Conservation (phyloP, 1,284 basidiomycete genomes). For the Trichosporon inkin region DNA sequence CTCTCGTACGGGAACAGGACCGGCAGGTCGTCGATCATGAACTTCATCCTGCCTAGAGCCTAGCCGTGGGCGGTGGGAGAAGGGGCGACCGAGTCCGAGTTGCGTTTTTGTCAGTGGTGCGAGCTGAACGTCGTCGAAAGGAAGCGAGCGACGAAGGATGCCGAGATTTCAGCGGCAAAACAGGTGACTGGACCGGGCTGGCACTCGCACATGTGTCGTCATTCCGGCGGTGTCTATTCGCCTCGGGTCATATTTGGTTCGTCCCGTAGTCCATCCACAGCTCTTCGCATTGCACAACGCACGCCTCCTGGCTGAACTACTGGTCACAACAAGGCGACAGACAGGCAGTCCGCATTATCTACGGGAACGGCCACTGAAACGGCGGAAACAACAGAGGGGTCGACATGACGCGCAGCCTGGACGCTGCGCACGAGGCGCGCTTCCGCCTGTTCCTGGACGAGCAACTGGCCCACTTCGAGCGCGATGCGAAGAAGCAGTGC, state of each 20-base stretch:
- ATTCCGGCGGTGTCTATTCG: background rate
- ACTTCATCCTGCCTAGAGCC: slow-evolving; percentile 66
- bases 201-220: too few relatives aligned
- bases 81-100: too few relatives aligned
- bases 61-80: too few relatives aligned
- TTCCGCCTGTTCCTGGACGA: slow-evolving; percentile 33
- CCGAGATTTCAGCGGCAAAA: too few relatives aligned
- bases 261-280: background rate
- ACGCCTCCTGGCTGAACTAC: too few relatives aligned
- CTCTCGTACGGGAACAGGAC: slow-evolving; percentile 84
- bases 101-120: too few relatives aligned
- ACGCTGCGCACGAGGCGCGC: slow-evolving; percentile 24
- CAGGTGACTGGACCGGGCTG: too few relatives aligned
- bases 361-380: too few relatives aligned
- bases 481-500: slow-evolving; percentile 37
- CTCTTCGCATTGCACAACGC: background rate
- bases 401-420: slow-evolving; percentile 14
- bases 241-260: background rate
- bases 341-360: too few relatives aligned
- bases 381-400: background rate
- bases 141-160: too few relatives aligned
- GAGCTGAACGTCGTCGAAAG: too few relatives aligned
- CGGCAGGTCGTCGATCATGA: slow-evolving; percentile 89
- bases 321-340: background rate
- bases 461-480: slow-evolving; percentile 26